phyloP scores from a whole-genome alignment of 2,329 filamentous ascomycete species.

The Exophiala mesophila region DNA sequence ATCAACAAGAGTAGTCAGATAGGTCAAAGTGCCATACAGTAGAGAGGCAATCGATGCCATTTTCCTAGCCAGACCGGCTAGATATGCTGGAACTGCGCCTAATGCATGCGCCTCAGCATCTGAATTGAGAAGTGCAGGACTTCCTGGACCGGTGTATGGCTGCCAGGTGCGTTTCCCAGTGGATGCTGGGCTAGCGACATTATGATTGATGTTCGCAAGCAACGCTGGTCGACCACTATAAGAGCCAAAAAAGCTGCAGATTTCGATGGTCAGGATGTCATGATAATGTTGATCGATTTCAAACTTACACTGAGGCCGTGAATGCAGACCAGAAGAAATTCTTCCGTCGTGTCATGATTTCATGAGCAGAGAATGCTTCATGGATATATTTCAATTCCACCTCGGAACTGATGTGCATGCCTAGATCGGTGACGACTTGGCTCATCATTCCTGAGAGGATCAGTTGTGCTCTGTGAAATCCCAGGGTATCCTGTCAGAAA shows the following conservation, averaged over 20 bases:
- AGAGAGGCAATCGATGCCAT: too few relatives aligned
- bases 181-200: constrained; percentile 3
- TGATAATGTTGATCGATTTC: not conserved
- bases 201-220: constrained; percentile 5
- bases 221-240: constrained; percentile 5
- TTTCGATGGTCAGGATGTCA: constrained; percentile 26
- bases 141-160: constrained; percentile 3
- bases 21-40: too few relatives aligned
- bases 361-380: too few relatives aligned
- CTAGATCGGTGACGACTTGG: constrained; percentile 42
- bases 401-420: constrained; percentile 33
- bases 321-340: constrained; percentile 38
- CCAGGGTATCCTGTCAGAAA: not conserved
- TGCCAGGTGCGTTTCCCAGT: constrained; percentile 7
- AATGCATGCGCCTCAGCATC: too few relatives aligned
- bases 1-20: too few relatives aligned
- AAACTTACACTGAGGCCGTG: constrained; percentile 13
- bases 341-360: constrained; percentile 24
- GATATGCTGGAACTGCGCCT: too few relatives aligned
- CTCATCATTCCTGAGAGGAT: constrained; percentile 37
- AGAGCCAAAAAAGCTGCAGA: constrained; percentile 24
- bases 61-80: too few relatives aligned
- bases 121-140: too few relatives aligned
- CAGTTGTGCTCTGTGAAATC: not conserved
- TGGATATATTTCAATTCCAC: too few relatives aligned